Evolutionary conservation across 1,139 yeast genomes (phyloP).

Genomic region (Trichomonascaceae sp.): DNA sequence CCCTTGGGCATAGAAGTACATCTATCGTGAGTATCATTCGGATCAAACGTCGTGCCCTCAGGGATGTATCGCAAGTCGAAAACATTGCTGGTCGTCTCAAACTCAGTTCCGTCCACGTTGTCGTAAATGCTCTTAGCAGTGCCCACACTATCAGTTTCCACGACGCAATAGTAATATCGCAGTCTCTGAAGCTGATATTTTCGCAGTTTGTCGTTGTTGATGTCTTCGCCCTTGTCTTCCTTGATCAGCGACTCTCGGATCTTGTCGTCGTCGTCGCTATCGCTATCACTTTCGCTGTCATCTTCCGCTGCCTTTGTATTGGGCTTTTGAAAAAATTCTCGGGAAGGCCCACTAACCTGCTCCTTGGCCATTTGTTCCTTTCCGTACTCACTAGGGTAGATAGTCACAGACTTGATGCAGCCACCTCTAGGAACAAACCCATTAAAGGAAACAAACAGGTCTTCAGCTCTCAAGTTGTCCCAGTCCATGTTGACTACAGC

Average conservation of each 20-base stretch:
- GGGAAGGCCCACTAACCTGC: constrained; percentile 87
- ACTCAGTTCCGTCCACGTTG: constrained; percentile 90
- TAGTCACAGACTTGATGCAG: constrained; percentile 49
- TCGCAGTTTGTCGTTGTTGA: constrained; percentile 36
- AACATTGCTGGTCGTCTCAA: constrained; percentile 87
- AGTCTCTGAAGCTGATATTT: constrained; percentile 67
- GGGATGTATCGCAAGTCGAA: constrained; percentile 91
- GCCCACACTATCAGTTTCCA: constrained; percentile 58
- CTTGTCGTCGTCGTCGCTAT: constrained; percentile 11
- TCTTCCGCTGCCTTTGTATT: constrained; percentile 21
- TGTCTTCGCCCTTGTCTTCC: constrained; percentile 34
- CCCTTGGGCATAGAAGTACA: constrained; percentile 62
- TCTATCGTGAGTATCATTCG: constrained; percentile 53
- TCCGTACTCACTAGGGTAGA: constrained; percentile 92
- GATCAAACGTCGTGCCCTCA: constrained; percentile 76
- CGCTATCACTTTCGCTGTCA: constrained; percentile 2
- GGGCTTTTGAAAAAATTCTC: constrained; percentile 49
- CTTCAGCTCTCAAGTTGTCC: constrained; percentile 83
- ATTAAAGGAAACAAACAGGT: constrained; percentile 77
- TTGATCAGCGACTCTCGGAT: constrained; percentile 18
- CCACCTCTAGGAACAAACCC: constrained; percentile 80
- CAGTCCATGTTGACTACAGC: constrained; percentile 96
- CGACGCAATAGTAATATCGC: constrained; percentile 90
- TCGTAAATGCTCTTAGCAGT: constrained; percentile 71
- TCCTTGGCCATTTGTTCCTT: constrained; percentile 86